Conservation (phyloP, 768 basidiomycete genomes). For the Cubamyces sp. region DNA sequence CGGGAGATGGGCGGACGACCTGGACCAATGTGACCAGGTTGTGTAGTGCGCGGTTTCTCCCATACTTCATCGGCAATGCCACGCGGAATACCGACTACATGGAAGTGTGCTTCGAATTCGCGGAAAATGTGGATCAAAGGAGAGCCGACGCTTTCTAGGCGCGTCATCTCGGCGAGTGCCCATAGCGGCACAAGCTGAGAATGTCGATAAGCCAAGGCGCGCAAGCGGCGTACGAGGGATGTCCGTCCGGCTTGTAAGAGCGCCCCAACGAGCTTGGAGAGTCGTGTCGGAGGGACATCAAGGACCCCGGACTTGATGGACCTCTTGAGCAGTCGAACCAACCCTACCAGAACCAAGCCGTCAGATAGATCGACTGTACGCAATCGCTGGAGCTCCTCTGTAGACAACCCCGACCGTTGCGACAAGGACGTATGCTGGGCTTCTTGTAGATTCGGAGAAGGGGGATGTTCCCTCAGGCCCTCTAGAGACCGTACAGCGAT, state of each 20-base stretch:
- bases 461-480: no score
- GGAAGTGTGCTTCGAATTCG: slow-evolving; percentile 56
- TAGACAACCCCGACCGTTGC: neutral
- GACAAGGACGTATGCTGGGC: no score
- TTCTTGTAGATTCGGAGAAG: no score
- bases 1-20: neutral
- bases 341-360: neutral
- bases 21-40: neutral
- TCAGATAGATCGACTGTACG: neutral
- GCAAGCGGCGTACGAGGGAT: slow-evolving; percentile 65
- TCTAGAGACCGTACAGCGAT: no score
- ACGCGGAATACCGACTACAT: slow-evolving; percentile 55
- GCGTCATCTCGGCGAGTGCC: slow-evolving; percentile 35
- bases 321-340: neutral
- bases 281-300: neutral
- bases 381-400: neutral
- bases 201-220: slow-evolving; percentile 52
- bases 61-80: slow-evolving; percentile 3
- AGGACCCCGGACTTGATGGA: neutral
- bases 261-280: slow-evolving; percentile 24
- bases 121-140: slow-evolving; percentile 23
- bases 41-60: slow-evolving; percentile 3
- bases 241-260: slow-evolving; percentile 52
- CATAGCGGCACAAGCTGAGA: slow-evolving; percentile 33
- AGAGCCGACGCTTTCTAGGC: slow-evolving; percentile 16